A percentile compares a stretch with the other conserved stretches of the same genome.
phyloP scores from a whole-genome alignment of 441 rosid genomes.

The Croton setiger region DNA sequence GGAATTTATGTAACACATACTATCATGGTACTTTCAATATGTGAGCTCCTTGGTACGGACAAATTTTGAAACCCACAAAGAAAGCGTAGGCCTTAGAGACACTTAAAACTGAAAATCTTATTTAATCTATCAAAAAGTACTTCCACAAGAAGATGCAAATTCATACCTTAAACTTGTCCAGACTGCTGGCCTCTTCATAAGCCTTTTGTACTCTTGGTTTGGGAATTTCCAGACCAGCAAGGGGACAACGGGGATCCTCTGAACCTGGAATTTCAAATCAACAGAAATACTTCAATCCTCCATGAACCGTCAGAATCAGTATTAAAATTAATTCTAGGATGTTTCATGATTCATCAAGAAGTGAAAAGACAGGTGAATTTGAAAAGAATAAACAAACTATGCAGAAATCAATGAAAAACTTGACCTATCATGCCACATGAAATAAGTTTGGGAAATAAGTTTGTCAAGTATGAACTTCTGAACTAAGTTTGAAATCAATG shows the following conservation, averaged over 20 bases:
- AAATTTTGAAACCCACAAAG: neutral
- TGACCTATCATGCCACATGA: constrained; percentile 4
- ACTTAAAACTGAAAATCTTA: neutral
- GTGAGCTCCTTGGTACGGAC: neutral
- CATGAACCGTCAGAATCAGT: neutral
- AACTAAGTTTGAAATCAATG: too few species aligned
- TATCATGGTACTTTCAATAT: neutral
- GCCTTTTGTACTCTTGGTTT: constrained; percentile 40
- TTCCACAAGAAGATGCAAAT: neutral
- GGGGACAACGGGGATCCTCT: constrained; percentile 83
- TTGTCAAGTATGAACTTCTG: too few species aligned
- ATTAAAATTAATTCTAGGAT: neutral
- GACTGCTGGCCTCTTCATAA: constrained; percentile 39
- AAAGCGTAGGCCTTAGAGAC: neutral
- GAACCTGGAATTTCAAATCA: constrained; percentile 45
- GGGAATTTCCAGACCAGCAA: constrained; percentile 58
- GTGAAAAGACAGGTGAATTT: neutral
- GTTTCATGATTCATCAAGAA: neutral
- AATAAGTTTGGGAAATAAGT: too few species aligned
- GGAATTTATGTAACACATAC: neutral
- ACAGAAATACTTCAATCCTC: neutral
- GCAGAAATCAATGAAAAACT: neutral
- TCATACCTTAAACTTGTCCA: constrained; percentile 59
- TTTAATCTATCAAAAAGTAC: neutral
- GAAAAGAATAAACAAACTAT: neutral